Conservation (phyloP, 1,284 basidiomycete species). For the Ceratobasidium sp. region DNA sequence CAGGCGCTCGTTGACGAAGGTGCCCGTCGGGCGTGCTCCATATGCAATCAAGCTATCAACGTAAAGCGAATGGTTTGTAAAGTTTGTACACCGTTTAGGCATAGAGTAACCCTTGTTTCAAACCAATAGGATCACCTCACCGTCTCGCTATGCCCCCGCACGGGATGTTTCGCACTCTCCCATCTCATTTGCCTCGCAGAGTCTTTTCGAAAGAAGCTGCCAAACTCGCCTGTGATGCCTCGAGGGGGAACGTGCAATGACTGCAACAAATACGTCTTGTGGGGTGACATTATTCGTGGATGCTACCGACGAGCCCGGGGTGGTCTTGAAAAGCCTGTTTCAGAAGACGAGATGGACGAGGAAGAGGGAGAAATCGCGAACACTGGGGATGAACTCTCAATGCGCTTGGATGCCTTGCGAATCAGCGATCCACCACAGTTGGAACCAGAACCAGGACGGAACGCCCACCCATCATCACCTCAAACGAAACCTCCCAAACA, state of each 20-base stretch:
- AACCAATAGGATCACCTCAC: constrained; percentile 68
- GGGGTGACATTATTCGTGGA: constrained; percentile 80
- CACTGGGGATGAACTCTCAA: not conserved
- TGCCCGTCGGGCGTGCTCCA: constrained; percentile 61
- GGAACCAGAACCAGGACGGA: not conserved
- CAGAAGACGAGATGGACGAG: constrained; percentile 48
- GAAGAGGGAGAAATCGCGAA: constrained; percentile 38
- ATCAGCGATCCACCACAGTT: not conserved
- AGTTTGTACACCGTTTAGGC: not conserved
- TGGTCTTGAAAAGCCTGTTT: constrained; percentile 51
- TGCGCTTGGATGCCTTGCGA: not conserved
- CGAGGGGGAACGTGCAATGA: constrained; percentile 71
- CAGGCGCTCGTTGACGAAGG: constrained; percentile 59
- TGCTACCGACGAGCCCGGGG: constrained; percentile 71
- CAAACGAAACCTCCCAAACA: not conserved
- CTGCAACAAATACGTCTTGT: constrained; percentile 70
- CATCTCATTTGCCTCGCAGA: constrained; percentile 80
- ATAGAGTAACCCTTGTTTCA: constrained; percentile 8
- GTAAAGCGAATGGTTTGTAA: constrained; percentile 63
- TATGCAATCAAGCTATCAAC: constrained; percentile 67
- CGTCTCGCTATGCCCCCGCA: constrained; percentile 66
- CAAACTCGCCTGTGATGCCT: constrained; percentile 66
- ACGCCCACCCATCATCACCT: not conserved
- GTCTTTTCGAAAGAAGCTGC: constrained; percentile 51
- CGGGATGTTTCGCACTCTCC: constrained; percentile 66